These are phyloP conservation scores for Ilyonectria mors-panacis DNA, from an alignment of 2,329 filamentous ascomycete species.

Conservation along the genomic window DNA sequence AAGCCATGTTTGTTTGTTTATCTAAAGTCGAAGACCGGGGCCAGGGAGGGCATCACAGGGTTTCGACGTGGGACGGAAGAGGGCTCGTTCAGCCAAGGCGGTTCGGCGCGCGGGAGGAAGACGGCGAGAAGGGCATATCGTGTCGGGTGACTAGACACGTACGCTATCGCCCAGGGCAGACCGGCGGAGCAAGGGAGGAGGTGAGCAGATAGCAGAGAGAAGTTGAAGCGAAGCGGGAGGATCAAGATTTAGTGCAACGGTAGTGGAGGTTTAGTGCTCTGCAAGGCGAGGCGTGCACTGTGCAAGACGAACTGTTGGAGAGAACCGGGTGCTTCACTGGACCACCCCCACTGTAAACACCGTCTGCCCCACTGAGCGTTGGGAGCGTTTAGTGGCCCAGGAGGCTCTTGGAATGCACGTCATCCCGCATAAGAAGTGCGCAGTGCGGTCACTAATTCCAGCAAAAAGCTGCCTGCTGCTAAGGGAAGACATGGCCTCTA, in stretches of 20 bases:
- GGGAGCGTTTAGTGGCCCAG: slow-evolving; percentile 40
- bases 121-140: slow-evolving; percentile 30
- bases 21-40: slow-evolving; percentile 36
- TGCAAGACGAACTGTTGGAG: slow-evolving; percentile 44
- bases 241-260: slow-evolving; percentile 21
- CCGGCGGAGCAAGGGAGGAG: slow-evolving; percentile 3
- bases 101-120: slow-evolving; percentile 2
- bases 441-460: slow-evolving; percentile 13
- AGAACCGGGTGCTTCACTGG: slow-evolving; percentile 27
- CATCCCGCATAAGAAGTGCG: slow-evolving; percentile 36
- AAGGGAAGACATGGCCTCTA: not conserved
- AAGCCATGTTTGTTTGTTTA: slow-evolving; percentile 50
- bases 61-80: slow-evolving; percentile 12
- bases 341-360: slow-evolving; percentile 39
- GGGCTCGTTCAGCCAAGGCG: slow-evolving; percentile 23
- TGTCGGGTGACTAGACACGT: slow-evolving; percentile 6
- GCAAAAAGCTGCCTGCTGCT: slow-evolving; percentile 13
- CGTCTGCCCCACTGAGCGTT: slow-evolving; percentile 27
- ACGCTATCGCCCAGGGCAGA: not conserved
- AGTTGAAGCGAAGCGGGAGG: slow-evolving; percentile 21
- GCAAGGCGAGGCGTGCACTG: slow-evolving; percentile 6
- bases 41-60: slow-evolving; percentile 33
- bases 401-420: slow-evolving; percentile 39
- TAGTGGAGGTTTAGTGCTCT: not conserved
- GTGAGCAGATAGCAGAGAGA: slow-evolving; percentile 2